Percentiles rank a stretch among this genome's conserved stretches.
Conservation (phyloP, 2,329 filamentous ascomycete genomes). For the Aureobasidium sp. region DNA sequence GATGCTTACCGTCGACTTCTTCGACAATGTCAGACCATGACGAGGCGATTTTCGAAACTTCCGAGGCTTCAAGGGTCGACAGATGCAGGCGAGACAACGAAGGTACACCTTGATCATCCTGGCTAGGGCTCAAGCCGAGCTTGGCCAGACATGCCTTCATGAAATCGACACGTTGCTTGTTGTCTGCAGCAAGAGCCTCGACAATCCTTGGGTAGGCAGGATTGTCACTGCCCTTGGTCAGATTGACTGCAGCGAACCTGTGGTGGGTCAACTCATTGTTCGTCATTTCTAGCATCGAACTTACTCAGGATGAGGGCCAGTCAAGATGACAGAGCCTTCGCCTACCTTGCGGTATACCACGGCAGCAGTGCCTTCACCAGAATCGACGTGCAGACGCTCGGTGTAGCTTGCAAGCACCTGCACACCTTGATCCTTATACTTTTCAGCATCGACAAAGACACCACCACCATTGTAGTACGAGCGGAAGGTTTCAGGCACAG, state of each 20-base stretch:
- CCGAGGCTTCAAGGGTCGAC: conserved; percentile 56
- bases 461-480: conserved; percentile 94
- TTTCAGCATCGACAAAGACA: conserved; percentile 73
- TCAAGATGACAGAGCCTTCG: conserved; percentile 69
- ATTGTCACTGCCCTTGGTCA: conserved; percentile 56
- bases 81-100: conserved; percentile 77
- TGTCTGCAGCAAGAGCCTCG: conserved; percentile 56
- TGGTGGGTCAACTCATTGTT: conserved; percentile 15
- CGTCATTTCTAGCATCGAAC: conserved; percentile 20
- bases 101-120: conserved; percentile 60
- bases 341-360: conserved; percentile 77
- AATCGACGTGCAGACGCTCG: conserved; percentile 65
- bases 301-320: conserved; percentile 87
- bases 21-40: conserved; percentile 55
- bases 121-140: conserved; percentile 69
- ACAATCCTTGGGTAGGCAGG: conserved; percentile 65
- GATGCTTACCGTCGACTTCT: conserved; percentile 51
- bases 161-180: conserved; percentile 63
- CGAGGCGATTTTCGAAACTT: conserved; percentile 59
- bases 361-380: conserved; percentile 65
- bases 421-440: conserved; percentile 53
- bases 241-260: conserved; percentile 75
- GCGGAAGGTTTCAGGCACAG: conserved; percentile 53
- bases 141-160: conserved; percentile 71
- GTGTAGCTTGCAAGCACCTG: conserved; percentile 76